Evolutionary conservation across 306 rosid species (phyloP).

Genomic region (Vigna trinervia): DNA sequence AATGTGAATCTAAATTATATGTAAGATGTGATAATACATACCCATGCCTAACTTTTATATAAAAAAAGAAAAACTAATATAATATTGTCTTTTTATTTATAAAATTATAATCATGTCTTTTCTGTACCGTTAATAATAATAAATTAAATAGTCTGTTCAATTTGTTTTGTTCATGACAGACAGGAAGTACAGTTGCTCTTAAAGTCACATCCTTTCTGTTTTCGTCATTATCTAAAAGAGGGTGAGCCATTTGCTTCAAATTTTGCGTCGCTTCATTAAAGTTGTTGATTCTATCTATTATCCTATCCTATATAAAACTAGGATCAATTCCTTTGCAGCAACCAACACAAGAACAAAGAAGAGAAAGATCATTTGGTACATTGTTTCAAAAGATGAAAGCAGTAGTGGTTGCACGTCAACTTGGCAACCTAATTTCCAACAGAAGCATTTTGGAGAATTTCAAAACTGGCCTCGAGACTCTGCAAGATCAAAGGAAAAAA

Average conservation of each 20-base stretch:
- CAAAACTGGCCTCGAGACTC: background rate
- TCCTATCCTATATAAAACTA: background rate
- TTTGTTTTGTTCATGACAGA: background rate
- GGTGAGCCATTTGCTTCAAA: conserved; percentile 5
- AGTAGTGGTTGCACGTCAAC: background rate
- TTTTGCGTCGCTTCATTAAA: too few species aligned
- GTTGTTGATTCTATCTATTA: background rate
- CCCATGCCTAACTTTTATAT: too few species aligned
- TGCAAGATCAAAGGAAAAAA: background rate
- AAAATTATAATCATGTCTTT: too few species aligned
- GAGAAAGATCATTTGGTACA: background rate
- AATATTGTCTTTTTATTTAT: too few species aligned
- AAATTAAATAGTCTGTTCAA: too few species aligned
- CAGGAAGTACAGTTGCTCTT: background rate
- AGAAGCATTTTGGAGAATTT: background rate
- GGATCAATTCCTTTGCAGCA: background rate
- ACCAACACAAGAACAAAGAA: background rate
- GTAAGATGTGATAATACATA: too few species aligned
- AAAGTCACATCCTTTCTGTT: background rate
- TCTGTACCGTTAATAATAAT: too few species aligned
- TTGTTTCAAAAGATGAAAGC: background rate
- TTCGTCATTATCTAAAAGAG: background rate
- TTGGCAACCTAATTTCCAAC: background rate
- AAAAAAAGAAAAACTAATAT: too few species aligned
- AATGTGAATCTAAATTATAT: too few species aligned